These are phyloP conservation scores for Rubia balearica DNA, from an alignment of 305 asterid species.

Conservation along the genomic window DNA sequence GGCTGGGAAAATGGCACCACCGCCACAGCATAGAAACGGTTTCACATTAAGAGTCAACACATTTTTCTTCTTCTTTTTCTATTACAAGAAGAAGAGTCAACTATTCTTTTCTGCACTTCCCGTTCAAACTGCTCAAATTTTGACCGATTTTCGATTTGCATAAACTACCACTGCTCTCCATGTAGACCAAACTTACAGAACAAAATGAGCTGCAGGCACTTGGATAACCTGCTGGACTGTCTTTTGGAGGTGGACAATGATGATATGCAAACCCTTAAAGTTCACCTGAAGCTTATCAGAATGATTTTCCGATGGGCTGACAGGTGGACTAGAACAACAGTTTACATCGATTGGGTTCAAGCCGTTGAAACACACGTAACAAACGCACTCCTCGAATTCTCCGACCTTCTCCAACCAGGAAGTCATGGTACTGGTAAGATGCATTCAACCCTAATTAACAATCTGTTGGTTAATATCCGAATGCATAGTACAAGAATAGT, in stretches of 20 bases:
- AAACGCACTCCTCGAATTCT: neutral
- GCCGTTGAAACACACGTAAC: neutral
- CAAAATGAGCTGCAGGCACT: neutral
- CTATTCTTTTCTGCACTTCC: too few relatives aligned
- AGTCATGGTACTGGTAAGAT: neutral
- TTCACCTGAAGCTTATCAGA: slow-evolving; percentile 5
- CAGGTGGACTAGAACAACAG: neutral
- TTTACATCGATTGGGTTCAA: neutral
- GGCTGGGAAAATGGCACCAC: neutral
- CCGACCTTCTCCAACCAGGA: neutral
- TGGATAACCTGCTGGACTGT: neutral
- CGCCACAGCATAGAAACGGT: too few relatives aligned
- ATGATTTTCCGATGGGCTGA: neutral
- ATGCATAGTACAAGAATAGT: neutral
- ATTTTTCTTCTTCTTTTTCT: too few relatives aligned
- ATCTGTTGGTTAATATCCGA: neutral
- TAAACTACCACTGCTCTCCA: too few relatives aligned
- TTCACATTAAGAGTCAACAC: too few relatives aligned
- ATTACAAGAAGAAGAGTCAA: too few relatives aligned
- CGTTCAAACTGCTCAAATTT: neutral
- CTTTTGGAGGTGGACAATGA: neutral
- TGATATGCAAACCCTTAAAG: neutral
- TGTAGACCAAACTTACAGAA: too few relatives aligned
- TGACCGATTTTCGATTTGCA: neutral
- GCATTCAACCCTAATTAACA: neutral